phyloP scores from a whole-genome alignment of 768 basidiomycete species.

The Kwoniella botswanensis region DNA sequence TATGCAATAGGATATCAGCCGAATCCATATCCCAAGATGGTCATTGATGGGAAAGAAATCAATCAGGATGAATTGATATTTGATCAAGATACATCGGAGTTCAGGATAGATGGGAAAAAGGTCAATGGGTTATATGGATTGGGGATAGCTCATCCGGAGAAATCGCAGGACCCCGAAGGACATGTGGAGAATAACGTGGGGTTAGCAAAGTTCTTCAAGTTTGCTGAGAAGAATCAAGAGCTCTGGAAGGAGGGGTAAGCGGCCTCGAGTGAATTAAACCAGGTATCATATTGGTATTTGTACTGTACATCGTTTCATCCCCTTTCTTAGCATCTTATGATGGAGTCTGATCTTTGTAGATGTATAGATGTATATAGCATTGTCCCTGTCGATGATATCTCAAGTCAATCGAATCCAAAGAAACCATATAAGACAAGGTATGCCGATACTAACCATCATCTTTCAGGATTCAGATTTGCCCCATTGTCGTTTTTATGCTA shows the following conservation, averaged over 20 bases:
- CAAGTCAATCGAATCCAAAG: too few species aligned
- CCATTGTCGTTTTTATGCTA: too few species aligned
- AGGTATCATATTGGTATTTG: neutral
- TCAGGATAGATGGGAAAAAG: constrained; percentile 10
- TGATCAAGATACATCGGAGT: constrained; percentile 37
- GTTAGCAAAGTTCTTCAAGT: constrained; percentile 44
- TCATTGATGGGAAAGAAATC: constrained; percentile 1
- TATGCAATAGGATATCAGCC: constrained; percentile 41
- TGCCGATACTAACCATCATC: too few species aligned
- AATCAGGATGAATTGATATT: constrained; percentile 21
- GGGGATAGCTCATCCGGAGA: constrained; percentile 46
- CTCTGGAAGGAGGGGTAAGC: constrained; percentile 17
- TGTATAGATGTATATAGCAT: neutral
- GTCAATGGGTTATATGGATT: constrained; percentile 33
- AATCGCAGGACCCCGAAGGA: constrained; percentile 37
- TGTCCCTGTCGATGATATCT: neutral
- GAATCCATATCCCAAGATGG: constrained; percentile 27
- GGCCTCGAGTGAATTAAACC: neutral
- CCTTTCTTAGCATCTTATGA: neutral
- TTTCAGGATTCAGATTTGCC: too few species aligned
- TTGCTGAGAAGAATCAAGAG: constrained; percentile 34
- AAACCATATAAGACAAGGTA: too few species aligned
- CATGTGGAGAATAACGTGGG: constrained; percentile 42
- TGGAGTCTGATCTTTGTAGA: neutral
- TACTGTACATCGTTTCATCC: neutral